phyloP scores from a whole-genome alignment of 805 yeast species.

The Suhomyces sp. region DNA sequence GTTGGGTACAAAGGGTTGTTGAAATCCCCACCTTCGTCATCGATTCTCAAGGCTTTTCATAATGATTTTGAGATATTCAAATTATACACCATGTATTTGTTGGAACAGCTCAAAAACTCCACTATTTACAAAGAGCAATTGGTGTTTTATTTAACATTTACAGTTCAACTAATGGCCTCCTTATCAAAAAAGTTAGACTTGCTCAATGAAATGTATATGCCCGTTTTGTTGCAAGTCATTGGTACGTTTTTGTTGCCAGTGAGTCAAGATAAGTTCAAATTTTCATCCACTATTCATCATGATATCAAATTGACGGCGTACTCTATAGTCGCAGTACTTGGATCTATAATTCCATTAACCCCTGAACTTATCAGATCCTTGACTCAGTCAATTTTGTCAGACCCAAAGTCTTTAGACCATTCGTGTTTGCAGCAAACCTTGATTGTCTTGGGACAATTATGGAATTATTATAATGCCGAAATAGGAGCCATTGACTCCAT shows the following conservation, averaged over 20 bases:
- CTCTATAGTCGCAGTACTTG: slow-evolving; percentile 73
- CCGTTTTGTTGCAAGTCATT: slow-evolving; percentile 55
- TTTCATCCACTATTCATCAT: slow-evolving; percentile 19
- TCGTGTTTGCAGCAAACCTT: slow-evolving; percentile 29
- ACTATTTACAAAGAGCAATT: slow-evolving; percentile 66
- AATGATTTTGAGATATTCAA: slow-evolving; percentile 66
- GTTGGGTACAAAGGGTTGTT: slow-evolving; percentile 61
- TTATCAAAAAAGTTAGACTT: slow-evolving; percentile 45
- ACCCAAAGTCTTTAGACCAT: slow-evolving; percentile 20
- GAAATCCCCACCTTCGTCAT: slow-evolving; percentile 61
- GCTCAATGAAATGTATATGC: slow-evolving; percentile 48
- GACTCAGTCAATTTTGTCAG: slow-evolving; percentile 32
- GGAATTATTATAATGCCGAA: slow-evolving; percentile 26
- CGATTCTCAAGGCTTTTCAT: slow-evolving; percentile 67
- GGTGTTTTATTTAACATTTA: slow-evolving; percentile 72
- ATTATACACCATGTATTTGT: slow-evolving; percentile 57
- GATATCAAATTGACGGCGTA: slow-evolving; percentile 83
- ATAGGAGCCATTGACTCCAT: slow-evolving; percentile 7
- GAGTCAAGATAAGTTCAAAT: slow-evolving; percentile 24
- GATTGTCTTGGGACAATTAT: slow-evolving; percentile 41
- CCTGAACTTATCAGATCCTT: slow-evolving; percentile 27
- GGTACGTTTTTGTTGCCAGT: slow-evolving; percentile 49
- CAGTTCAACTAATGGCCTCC: slow-evolving; percentile 68
- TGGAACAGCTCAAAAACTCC: slow-evolving; percentile 48
- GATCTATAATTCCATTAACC: slow-evolving; percentile 64